phyloP scores from a whole-genome alignment of 2,329 filamentous ascomycete genomes.

The Botryotinia globosa region DNA sequence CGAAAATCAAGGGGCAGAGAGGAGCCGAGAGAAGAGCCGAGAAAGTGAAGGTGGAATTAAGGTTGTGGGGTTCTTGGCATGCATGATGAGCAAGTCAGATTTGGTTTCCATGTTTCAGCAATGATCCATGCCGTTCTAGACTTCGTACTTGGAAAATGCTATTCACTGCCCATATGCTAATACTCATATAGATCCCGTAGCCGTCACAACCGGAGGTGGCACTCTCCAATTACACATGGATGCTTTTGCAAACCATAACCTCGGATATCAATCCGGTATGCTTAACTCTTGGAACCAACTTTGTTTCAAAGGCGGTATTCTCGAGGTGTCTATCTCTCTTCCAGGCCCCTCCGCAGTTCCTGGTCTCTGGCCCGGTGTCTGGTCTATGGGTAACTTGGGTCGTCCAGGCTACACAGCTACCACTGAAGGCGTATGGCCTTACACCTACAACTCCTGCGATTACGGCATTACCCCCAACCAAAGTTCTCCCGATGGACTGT shows the following conservation, averaged over 20 bases:
- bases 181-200: slow-evolving; percentile 40
- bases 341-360: slow-evolving; percentile 49
- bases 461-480: slow-evolving; percentile 69
- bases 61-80: neutral
- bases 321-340: slow-evolving; percentile 51
- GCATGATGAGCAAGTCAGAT: neutral
- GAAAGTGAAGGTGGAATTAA: neutral
- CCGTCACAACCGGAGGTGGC: slow-evolving; percentile 48
- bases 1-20: neutral
- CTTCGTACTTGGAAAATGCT: no score
- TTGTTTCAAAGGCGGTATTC: slow-evolving; percentile 53
- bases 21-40: neutral
- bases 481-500: slow-evolving; percentile 62
- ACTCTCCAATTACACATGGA: slow-evolving; percentile 48
- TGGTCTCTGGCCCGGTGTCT: slow-evolving; percentile 52
- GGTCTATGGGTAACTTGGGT: slow-evolving; percentile 54
- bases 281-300: slow-evolving; percentile 53
- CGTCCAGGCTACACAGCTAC: slow-evolving; percentile 51
- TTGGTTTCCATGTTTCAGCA: neutral
- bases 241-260: slow-evolving; percentile 45
- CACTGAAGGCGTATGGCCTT: slow-evolving; percentile 54
- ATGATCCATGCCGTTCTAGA: neutral
- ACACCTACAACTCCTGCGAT: slow-evolving; percentile 54
- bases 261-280: slow-evolving; percentile 50
- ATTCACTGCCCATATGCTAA: neutral